phyloP scores from a whole-genome alignment of 306 rosid genomes.

The Pyrus pyrifolia region DNA sequence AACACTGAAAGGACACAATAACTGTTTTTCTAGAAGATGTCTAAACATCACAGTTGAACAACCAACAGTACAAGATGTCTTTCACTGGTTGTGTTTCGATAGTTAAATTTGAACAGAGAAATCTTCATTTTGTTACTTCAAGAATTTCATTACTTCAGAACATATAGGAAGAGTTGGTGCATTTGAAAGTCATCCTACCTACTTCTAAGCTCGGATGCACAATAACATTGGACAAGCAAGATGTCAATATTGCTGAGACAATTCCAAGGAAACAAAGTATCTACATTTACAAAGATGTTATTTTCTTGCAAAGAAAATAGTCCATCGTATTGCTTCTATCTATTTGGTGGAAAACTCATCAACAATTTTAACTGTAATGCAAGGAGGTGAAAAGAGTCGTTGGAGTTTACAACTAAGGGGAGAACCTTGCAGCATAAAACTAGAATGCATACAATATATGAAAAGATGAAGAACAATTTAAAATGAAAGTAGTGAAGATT shows the following conservation, averaged over 20 bases:
- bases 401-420: neutral
- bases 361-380: neutral
- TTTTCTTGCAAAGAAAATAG: neutral
- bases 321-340: neutral
- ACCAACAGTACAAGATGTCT: neutral
- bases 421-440: neutral
- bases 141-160: neutral
- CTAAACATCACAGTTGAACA: neutral
- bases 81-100: neutral
- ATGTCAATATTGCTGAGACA: neutral
- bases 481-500: neutral
- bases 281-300: neutral
- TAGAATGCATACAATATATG: neutral
- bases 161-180: neutral
- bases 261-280: neutral
- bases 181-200: neutral
- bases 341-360: neutral
- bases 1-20: neutral
- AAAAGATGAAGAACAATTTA: neutral
- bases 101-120: neutral
- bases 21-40: neutral
- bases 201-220: neutral
- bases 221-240: neutral
- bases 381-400: neutral
- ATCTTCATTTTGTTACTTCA: neutral